These are phyloP conservation scores for Ceratobasidium theobromae DNA, from an alignment of 1,284 basidiomycete species.

Conservation along the genomic window DNA sequence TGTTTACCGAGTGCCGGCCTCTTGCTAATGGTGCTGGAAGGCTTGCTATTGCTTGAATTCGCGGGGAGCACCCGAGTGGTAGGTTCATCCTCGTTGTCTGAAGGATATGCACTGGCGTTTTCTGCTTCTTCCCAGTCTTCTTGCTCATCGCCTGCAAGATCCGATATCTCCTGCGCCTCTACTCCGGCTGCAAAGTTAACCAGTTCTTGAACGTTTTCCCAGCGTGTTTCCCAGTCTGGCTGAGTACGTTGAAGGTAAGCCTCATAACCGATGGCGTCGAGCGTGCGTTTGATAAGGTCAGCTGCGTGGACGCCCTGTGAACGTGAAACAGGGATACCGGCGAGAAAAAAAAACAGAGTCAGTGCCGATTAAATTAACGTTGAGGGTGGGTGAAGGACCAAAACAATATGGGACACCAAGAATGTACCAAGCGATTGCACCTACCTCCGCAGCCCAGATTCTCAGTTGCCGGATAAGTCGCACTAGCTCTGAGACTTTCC, in stretches of 20 bases:
- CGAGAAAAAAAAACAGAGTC: neutral
- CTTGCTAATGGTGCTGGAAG: neutral
- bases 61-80: neutral
- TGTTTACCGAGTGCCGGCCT: neutral
- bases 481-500: slow-evolving; percentile 64
- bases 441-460: slow-evolving; percentile 57
- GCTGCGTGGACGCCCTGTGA: slow-evolving; percentile 61
- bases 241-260: slow-evolving; percentile 70
- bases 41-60: neutral
- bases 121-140: slow-evolving; percentile 1
- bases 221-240: slow-evolving; percentile 71
- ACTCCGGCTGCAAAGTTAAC: slow-evolving; percentile 67
- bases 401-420: neutral
- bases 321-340: neutral
- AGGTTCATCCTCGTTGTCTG: neutral
- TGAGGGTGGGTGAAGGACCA: neutral
- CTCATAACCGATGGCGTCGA: slow-evolving; percentile 66
- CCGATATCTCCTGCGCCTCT: neutral
- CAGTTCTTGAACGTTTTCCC: slow-evolving; percentile 87
- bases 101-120: neutral
- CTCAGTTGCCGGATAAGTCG: slow-evolving; percentile 57
- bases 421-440: slow-evolving; percentile 30
- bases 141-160: neutral
- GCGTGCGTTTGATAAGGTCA: slow-evolving; percentile 62
- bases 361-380: neutral